A percentile compares a stretch with the other conserved stretches of the same genome.
Evolutionary conservation across 768 basidiomycete species (phyloP).

Genomic region (Lactarius psammicola): DNA sequence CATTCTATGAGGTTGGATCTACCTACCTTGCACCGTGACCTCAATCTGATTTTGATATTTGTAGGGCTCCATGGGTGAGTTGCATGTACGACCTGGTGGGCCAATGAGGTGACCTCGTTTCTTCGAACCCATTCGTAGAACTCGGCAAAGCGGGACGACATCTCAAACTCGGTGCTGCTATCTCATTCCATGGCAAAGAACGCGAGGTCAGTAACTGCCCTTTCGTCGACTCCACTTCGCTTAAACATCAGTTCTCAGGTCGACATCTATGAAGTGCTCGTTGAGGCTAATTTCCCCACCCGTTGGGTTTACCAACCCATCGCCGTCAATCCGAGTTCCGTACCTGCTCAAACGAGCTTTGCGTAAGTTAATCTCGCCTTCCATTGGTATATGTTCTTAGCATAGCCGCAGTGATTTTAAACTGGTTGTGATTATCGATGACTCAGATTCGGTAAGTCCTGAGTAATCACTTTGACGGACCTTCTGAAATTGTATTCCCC

Average conservation of each 20-base stretch:
- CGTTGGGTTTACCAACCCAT: slow-evolving; percentile 10
- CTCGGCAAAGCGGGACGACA: slow-evolving; percentile 39
- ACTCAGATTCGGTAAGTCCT: slow-evolving; percentile 40
- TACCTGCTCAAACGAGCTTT: not conserved
- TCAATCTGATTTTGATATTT: not conserved
- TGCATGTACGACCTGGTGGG: not conserved
- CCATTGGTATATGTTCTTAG: not conserved
- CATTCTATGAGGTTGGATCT: slow-evolving; percentile 26
- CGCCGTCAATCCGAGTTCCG: not conserved
- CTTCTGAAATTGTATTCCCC: not conserved
- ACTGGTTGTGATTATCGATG: slow-evolving; percentile 43
- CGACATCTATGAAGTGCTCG: slow-evolving; percentile 37
- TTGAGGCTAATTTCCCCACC: slow-evolving; percentile 32
- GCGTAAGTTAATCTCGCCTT: slow-evolving; percentile 5
- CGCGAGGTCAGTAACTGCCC: slow-evolving; percentile 31
- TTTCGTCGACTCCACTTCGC: not conserved
- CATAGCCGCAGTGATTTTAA: slow-evolving; percentile 39
- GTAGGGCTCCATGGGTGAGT: slow-evolving; percentile 26
- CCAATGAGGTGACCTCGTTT: not conserved
- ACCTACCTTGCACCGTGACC: not conserved
- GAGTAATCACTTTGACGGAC: not conserved
- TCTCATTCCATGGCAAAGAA: slow-evolving; percentile 39
- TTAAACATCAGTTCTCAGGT: slow-evolving; percentile 30
- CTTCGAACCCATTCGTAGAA: slow-evolving; percentile 29
- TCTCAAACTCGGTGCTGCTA: slow-evolving; percentile 33